phyloP scores from a whole-genome alignment of 352 stramenopile genomes.

The Pythium phragmiticola region DNA sequence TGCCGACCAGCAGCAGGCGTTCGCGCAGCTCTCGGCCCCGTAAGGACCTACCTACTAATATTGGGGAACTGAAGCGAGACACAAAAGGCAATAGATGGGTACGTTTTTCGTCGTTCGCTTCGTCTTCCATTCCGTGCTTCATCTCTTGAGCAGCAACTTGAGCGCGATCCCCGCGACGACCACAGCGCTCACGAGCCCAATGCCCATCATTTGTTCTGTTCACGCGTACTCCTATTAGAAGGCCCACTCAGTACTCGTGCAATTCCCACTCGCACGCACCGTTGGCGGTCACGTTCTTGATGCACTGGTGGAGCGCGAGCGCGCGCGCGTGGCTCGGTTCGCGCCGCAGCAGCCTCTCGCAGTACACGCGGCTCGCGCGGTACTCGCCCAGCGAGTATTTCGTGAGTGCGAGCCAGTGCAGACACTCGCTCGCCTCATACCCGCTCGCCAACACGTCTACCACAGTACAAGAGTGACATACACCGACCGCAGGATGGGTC shows the following conservation, averaged over 20 bases:
- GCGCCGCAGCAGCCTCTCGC: constrained; percentile 72
- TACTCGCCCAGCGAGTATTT: constrained; percentile 70
- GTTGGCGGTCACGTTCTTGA: constrained; percentile 67
- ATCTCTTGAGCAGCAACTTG: constrained; percentile 73
- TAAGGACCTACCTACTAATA: too few relatives aligned
- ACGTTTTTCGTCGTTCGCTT: neutral
- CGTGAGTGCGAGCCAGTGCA: constrained; percentile 81
- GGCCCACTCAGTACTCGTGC: neutral
- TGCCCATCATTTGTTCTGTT: constrained; percentile 60
- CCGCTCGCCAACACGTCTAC: constrained; percentile 59
- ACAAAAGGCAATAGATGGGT: neutral
- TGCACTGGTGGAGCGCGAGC: constrained; percentile 70
- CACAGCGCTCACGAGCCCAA: constrained; percentile 68
- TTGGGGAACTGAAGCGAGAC: too few relatives aligned
- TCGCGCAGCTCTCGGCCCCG: constrained; percentile 46
- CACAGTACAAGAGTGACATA: neutral
- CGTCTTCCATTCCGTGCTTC: constrained; percentile 18
- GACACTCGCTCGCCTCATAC: constrained; percentile 58
- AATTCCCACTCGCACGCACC: constrained; percentile 27
- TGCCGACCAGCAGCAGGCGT: constrained; percentile 64
- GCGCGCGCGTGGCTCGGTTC: constrained; percentile 71
- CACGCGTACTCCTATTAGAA: neutral
- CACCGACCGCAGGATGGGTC: neutral
- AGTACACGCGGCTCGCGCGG: constrained; percentile 62
- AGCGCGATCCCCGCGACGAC: constrained; percentile 71